Base-by-base conservation (phyloP, 352 stramenopile species). In the Phytophthora europaea region DNA sequence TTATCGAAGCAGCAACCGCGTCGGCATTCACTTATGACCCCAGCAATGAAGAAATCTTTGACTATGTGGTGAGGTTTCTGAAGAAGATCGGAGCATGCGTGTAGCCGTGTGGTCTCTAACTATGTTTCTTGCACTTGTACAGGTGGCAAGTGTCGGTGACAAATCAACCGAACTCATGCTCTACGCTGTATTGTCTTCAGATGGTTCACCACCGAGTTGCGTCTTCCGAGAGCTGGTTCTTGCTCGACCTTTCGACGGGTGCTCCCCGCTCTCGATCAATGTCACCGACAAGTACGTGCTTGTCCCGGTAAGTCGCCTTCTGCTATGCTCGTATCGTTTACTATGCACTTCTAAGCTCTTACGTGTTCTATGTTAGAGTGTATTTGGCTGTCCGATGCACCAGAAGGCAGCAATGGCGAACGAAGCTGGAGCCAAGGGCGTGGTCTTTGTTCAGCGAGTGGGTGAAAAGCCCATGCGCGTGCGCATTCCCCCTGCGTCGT, bases 391-490 rank as follows among this genome's bases (percentile, higher is more conserved):
- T 57, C 84, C 84, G 16, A 79, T 84, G 34, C 84, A 94, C 45
- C 86, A 94, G 40, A 93, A 94, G 48, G 86, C 86, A 2, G 70
- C 78, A 5, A 68, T 93, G 15, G 80, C 73, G 0, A 82, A 92
- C 16, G 81, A 93, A 65, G 78, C 80, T 43, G 88, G 83, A 13
- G 86, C 80, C 20, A 84, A 80, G 22, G 85, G 84, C 43, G 77
- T 91, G n/a, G 62, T 94, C 9, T 87, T 94, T 45, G 70, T 92
- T 1, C 84, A 93, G 63, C 70, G 81, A 28, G 48, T 78, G 18
- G 83, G 83, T 34, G 70, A 84, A 33, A 93, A 93, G 64, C 82
- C 83, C 7, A 79, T 87, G 48, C 80, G 88, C 31, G 77, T 94
- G 45, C 70, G 72, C 13, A 64, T 92, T 43, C 70, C 70, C 2